Percentiles rank a stretch among this genome's conserved stretches.
Evolutionary conservation across 192 early-diverging fungal species (phyloP).

Genomic region (Backusella sp.): DNA sequence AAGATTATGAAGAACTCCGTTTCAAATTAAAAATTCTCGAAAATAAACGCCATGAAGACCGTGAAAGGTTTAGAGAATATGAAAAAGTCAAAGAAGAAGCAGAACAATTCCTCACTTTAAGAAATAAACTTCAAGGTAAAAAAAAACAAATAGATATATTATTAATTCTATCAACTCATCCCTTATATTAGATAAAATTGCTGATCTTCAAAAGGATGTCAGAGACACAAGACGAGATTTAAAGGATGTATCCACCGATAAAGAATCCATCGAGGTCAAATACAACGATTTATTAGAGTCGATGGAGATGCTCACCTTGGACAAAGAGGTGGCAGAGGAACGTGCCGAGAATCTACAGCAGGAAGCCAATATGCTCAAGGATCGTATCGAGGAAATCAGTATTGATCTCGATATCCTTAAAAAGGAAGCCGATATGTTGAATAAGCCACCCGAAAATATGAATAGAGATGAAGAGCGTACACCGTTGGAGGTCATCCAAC

Average conservation of each 20-base stretch:
- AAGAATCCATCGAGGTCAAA: slow-evolving; percentile 64
- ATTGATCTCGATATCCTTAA: slow-evolving; percentile 67
- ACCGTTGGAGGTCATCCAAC: slow-evolving; percentile 58
- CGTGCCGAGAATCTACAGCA: slow-evolving; percentile 70
- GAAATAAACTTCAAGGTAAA: slow-evolving; percentile 61
- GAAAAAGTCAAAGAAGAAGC: slow-evolving; percentile 73
- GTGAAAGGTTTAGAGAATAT: slow-evolving; percentile 66
- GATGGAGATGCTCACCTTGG: slow-evolving; percentile 83
- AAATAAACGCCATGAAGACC: slow-evolving; percentile 79
- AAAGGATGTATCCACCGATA: slow-evolving; percentile 55
- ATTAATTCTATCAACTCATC: background rate
- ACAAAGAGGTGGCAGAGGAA: slow-evolving; percentile 92
- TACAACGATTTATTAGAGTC: slow-evolving; percentile 70
- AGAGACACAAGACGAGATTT: slow-evolving; percentile 57
- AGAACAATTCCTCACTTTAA: slow-evolving; percentile 60
- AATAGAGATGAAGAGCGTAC: slow-evolving; percentile 35
- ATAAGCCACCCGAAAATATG: slow-evolving; percentile 22
- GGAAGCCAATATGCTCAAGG: slow-evolving; percentile 67
- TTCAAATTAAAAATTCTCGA: slow-evolving; percentile 76
- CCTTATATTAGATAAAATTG: slow-evolving; percentile 50
- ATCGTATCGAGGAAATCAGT: slow-evolving; percentile 74
- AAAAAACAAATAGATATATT: background rate
- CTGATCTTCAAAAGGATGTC: slow-evolving; percentile 69
- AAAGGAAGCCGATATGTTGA: slow-evolving; percentile 48
- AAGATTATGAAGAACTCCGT: slow-evolving; percentile 78